Evolutionary conservation across 345 rosid species (phyloP), one percentile per base, ranked within the genome.

Genomic region (Euphorbia tirucalli): DNA sequence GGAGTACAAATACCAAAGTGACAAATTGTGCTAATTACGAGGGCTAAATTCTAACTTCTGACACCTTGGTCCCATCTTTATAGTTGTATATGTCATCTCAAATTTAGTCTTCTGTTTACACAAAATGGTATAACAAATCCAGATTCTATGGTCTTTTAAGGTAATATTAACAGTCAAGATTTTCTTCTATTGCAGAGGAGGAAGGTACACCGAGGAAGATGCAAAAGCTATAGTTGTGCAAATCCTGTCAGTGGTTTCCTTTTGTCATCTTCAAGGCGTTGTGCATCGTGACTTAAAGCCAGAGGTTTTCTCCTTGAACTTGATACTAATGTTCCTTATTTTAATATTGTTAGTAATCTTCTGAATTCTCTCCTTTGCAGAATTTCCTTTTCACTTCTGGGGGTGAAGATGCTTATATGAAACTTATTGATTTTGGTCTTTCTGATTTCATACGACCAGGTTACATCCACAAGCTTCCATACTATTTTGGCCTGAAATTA

Each of bases 231-330:
- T 91, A 52, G 71, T 93, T 81, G 79, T 86, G 65, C 96, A 93
- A 76, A 88, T 96, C 71, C 83, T 96, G 81, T 83, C 85, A 44
- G 95, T 90, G 37, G 93, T 91, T 79, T 84, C 99, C 3, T 96
- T 88, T 84, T 96, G 90, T 71, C 98, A 93, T 85, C 92, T 93
- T 78, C 95, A 96, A 85, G 99, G 98, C 48, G 98, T 93, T 80
- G 97, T 93, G 61, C 98, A 96, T 55, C 94, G 98, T 75, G 99
- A 96, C 80, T 78, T 96, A 50, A 91, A 96, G 76, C 98, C 99
- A 3, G 98, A 96, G 97, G 98, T 93, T 55, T 69, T 71, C 28
- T 71, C 5, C 71, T 44, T 43, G 52, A 55, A 70, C 30, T 28
- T 50, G 44, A 66, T 52, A 61, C 64, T 60, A 1, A 43, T 63